Evolutionary conservation across 139 green algal genomes (phyloP).

Genomic region (Ostreobium quekettii): DNA sequence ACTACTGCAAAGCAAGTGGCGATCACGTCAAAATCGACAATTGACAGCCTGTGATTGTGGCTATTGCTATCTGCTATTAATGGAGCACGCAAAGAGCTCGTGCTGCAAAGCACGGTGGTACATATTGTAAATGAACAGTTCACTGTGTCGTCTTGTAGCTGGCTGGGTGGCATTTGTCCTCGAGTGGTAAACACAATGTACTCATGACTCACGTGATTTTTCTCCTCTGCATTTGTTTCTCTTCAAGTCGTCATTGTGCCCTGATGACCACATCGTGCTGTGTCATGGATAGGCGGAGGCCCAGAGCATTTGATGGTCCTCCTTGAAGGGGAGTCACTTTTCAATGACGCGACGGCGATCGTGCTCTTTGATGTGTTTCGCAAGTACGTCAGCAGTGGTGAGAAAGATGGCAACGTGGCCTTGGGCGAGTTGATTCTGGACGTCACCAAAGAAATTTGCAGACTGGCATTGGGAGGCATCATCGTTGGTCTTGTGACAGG

Average conservation of each 20-base stretch:
- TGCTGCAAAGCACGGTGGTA: no score
- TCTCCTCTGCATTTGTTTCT: background rate
- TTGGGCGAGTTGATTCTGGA: no score
- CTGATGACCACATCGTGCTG: background rate
- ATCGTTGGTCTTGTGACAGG: no score
- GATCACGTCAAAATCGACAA: no score
- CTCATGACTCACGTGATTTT: background rate
- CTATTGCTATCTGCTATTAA: no score
- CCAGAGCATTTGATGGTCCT: slow-evolving; percentile 56
- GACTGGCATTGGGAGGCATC: no score
- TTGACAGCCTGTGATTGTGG: no score
- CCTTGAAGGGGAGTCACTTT: slow-evolving; percentile 74
- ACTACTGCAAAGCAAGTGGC: no score
- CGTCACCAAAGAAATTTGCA: no score
- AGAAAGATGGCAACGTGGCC: no score
- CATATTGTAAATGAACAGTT: no score
- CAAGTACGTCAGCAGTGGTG: background rate
- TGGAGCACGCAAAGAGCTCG: no score
- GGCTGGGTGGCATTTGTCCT: background rate
- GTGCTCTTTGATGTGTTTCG: slow-evolving; percentile 69
- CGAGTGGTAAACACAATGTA: background rate
- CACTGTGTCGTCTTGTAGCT: background rate
- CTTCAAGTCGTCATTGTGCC: background rate
- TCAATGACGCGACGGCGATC: slow-evolving; percentile 75
- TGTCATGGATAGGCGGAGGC: slow-evolving; percentile 29